A percentile compares a stretch with the other conserved stretches of the same genome.
phyloP scores from a whole-genome alignment of 2,329 filamentous ascomycete genomes.

The Orbilia oligospora region DNA sequence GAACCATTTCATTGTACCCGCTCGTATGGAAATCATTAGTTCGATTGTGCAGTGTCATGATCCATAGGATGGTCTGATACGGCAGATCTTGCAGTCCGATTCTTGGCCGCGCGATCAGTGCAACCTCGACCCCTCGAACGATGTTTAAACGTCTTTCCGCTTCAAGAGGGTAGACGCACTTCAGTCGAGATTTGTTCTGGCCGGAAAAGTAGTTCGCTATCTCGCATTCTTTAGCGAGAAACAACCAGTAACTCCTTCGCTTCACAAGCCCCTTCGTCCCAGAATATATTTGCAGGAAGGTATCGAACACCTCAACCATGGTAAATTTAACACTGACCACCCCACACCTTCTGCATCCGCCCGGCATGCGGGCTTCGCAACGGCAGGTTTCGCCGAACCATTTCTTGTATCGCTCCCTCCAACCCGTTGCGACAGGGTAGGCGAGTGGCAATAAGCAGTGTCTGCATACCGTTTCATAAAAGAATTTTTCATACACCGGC shows the following conservation, averaged over 20 bases:
- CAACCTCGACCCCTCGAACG: constrained; percentile 33
- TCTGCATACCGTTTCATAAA: constrained; percentile 34
- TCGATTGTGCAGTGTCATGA: constrained; percentile 41
- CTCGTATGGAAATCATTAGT: not conserved
- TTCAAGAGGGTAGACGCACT: not conserved
- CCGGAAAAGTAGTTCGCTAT: constrained; percentile 12
- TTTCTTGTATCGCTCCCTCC: constrained; percentile 7
- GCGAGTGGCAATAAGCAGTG: constrained; percentile 36
- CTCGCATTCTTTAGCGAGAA: constrained; percentile 49
- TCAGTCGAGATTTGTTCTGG: constrained; percentile 2
- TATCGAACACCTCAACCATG: constrained; percentile 49
- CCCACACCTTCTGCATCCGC: constrained; percentile 44
- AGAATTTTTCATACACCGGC: constrained; percentile 41
- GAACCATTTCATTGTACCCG: constrained; percentile 5
- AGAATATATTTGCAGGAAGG: constrained; percentile 3
- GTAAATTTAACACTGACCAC: constrained; percentile 50
- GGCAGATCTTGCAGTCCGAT: constrained; percentile 46
- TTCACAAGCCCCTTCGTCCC: constrained; percentile 2
- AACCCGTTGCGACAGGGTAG: not conserved
- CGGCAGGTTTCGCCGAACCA: constrained; percentile 9
- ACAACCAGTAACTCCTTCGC: constrained; percentile 29
- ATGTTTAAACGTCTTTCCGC: constrained; percentile 29
- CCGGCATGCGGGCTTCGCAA: constrained; percentile 1
- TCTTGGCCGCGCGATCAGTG: not conserved
- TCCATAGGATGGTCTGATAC: constrained; percentile 12